A percentile compares a stretch with the other conserved stretches of the same genome.
These are phyloP conservation scores for Myxozyma sirexii DNA, from an alignment of 805 yeast species.

Conservation along the genomic window DNA sequence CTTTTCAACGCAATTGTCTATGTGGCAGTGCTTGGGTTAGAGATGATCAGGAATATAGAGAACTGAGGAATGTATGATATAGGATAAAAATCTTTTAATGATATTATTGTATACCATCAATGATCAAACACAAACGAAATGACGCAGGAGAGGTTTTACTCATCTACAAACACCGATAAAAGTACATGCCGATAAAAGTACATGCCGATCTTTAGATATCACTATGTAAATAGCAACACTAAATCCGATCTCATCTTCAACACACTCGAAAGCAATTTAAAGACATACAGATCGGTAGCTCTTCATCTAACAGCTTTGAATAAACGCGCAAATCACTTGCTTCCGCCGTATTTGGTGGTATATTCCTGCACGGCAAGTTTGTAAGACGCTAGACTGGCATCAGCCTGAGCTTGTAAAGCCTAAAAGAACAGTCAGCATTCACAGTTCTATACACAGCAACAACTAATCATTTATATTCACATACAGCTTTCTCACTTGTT, in stretches of 20 bases:
- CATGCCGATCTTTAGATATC: too few species aligned
- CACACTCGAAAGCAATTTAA: too few species aligned
- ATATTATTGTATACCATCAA: not conserved
- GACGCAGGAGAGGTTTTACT: not conserved
- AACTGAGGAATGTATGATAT: not conserved
- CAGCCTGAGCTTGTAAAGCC: conserved; percentile 7
- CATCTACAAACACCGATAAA: not conserved
- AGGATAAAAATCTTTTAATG: not conserved
- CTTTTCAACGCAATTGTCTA: conserved; percentile 71
- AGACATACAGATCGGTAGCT: too few species aligned
- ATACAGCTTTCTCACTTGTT: conserved; percentile 1
- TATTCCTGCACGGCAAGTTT: not conserved
- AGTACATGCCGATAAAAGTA: not conserved
- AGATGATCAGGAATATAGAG: not conserved
- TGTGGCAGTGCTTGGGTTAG: conserved; percentile 54
- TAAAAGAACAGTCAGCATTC: not conserved
- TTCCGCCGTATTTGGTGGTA: not conserved
- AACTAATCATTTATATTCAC: not conserved
- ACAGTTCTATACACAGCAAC: too few species aligned
- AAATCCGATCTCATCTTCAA: too few species aligned
- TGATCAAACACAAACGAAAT: not conserved
- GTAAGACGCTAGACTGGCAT: not conserved
- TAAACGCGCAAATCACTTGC: not conserved
- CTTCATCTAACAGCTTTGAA: too few species aligned
- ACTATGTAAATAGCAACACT: too few species aligned